Evolutionary conservation across 768 basidiomycete species (phyloP), one percentile per base, ranked within the genome.

Genomic region (Vishniacozyma victoriae): DNA sequence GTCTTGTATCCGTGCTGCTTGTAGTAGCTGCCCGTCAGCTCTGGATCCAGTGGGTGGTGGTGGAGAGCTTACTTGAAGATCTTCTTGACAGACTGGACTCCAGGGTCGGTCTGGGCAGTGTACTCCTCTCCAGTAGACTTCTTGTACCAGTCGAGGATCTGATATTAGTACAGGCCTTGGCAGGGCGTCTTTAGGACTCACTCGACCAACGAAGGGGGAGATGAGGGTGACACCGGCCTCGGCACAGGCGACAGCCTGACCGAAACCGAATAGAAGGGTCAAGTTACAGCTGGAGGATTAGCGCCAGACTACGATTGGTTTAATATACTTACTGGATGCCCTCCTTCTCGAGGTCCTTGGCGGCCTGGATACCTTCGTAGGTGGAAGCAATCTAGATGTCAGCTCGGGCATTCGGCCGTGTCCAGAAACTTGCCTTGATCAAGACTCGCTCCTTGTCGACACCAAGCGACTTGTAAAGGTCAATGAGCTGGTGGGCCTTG

Each of bases 131-230:
- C 89, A 48, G 66, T 73, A 20, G 59, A 49, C 76, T 89, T 88
- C 83, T 99, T 99, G 84, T 99, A 82, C 91, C 91, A 99, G 76
- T 99, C 95, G 59, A 99, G 86, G 72, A 97, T 99, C 87, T 88
- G 60, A 16, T 18, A 46, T 15, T 14, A 22, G 33, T 47, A 19
- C 29, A 33, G 9, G 29, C 29, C 29, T 33, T 33, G 29, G 9
- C 29, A 33, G 9, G 29, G 9, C 29, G n/a, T 33, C 27, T 35
- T 25, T 14, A 37, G 18, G 15, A 76, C 86, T 74, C 77, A 89
- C 87, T 74, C 91, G 87, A 55, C 92, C 95, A 73, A 99, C 95
- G 76, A 99, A 97, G 46, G 95, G 95, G 45, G 95, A 97, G 77
- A 97, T 97, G 73, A 99, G 80, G 63, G 93, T 99, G 60, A 97